Conservation (phyloP, 768 basidiomycete genomes). For the Amanita rimosa region DNA sequence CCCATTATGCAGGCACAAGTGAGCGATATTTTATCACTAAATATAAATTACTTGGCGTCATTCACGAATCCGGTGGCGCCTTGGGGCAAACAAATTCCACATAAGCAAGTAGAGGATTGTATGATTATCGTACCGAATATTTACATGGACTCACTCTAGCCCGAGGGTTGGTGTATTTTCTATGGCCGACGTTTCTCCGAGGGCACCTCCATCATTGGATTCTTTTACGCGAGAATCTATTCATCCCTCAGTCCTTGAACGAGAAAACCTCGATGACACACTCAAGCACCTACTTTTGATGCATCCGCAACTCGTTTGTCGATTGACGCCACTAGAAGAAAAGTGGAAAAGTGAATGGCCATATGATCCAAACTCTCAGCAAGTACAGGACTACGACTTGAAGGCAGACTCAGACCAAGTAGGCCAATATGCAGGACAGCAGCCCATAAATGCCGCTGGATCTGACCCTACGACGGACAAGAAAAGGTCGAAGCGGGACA, state of each 20-base stretch:
- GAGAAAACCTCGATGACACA: constrained; percentile 21
- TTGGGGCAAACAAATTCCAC: constrained; percentile 55
- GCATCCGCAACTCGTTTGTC: constrained; percentile 32
- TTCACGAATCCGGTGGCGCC: constrained; percentile 38
- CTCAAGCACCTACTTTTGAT: constrained; percentile 23
- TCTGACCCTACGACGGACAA: too few relatives aligned
- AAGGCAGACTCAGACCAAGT: constrained; percentile 10
- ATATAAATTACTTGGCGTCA: constrained; percentile 37
- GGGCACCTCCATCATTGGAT: constrained; percentile 35
- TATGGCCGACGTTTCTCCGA: constrained; percentile 30
- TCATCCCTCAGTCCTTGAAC: constrained; percentile 48
- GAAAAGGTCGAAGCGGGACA: background rate
- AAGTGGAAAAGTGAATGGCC: constrained; percentile 38
- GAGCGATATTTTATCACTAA: constrained; percentile 41
- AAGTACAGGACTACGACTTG: constrained; percentile 5
- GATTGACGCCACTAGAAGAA: constrained; percentile 41
- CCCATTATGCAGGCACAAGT: constrained; percentile 37
- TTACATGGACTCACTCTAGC: constrained; percentile 18
- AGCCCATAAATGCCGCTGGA: background rate
- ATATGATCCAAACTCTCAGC: constrained; percentile 18
- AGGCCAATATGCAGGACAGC: background rate
- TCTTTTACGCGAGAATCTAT: constrained; percentile 46
- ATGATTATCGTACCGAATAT: background rate
- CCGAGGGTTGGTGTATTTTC: constrained; percentile 43
- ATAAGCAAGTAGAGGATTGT: constrained; percentile 35